Conservation (phyloP, 1,139 yeast genomes). For the Blastobotrys apis region DNA sequence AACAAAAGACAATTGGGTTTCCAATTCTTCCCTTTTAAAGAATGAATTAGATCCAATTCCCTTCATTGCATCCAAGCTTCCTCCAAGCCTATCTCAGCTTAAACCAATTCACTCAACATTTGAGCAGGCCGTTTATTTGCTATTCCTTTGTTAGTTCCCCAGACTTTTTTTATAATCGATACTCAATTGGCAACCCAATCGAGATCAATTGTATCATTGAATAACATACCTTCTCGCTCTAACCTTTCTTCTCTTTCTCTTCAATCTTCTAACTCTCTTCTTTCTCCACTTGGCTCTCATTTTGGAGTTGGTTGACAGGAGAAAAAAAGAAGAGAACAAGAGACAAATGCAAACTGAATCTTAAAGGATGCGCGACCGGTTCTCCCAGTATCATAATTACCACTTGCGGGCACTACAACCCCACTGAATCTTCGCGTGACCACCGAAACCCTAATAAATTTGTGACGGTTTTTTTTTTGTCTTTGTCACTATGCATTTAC, state of each 20-base stretch:
- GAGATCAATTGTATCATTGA: not conserved
- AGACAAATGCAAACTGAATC: conserved; percentile 4
- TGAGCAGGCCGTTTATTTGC: conserved; percentile 3
- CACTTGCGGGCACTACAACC: too few relatives aligned
- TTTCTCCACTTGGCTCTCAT: conserved; percentile 70
- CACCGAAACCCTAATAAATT: too few relatives aligned
- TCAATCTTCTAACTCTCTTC: conserved; percentile 99
- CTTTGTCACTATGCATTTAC: too few relatives aligned
- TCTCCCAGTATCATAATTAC: too few relatives aligned
- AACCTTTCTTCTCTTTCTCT: conserved; percentile 99
- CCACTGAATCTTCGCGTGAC: too few relatives aligned
- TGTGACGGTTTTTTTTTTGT: too few relatives aligned
- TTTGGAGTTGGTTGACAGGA: conserved; percentile 20
- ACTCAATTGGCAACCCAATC: not conserved
- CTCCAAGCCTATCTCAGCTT: too few relatives aligned
- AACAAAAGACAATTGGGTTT: too few relatives aligned
- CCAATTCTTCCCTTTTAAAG: too few relatives aligned
- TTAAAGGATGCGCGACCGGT: not conserved
- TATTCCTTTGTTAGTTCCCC: not conserved
- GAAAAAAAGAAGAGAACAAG: conserved; percentile 14
- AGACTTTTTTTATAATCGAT: not conserved
- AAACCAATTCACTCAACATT: not conserved
- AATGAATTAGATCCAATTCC: too few relatives aligned
- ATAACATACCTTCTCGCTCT: conserved; percentile 70
- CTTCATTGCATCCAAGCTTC: too few relatives aligned